These are phyloP conservation scores for Bertia moriformis DNA, from an alignment of 2,329 filamentous ascomycete species.

Conservation along the genomic window DNA sequence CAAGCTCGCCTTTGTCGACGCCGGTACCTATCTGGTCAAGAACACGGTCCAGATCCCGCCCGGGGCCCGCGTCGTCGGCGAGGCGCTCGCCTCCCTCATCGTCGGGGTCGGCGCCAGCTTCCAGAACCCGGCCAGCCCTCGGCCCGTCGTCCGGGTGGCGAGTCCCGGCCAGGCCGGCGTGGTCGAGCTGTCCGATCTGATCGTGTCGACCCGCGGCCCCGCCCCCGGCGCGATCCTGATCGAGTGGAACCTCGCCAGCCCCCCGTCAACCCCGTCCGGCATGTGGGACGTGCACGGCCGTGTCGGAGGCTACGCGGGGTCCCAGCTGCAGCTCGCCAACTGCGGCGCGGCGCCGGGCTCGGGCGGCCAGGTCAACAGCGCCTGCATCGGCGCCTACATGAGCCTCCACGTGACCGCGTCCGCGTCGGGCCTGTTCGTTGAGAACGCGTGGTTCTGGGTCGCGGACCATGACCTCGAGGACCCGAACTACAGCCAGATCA, in stretches of 20 bases:
- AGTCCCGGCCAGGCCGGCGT: conserved; percentile 42
- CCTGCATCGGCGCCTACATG: conserved; percentile 21
- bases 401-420: conserved; percentile 24
- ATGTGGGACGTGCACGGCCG: conserved; percentile 68
- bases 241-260: conserved; percentile 53
- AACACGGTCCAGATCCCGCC: conserved; percentile 34
- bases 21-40: conserved; percentile 42
- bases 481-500: conserved; percentile 27
- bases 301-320: conserved; percentile 58
- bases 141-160: conserved; percentile 55
- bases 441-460: conserved; percentile 35
- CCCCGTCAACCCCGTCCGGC: conserved; percentile 27
- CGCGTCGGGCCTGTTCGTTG: conserved; percentile 23
- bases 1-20: conserved; percentile 6
- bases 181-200: conserved; percentile 59
- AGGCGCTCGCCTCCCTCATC: conserved; percentile 37
- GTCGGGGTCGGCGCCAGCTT: conserved; percentile 41
- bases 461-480: conserved; percentile 37
- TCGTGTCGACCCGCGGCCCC: conserved; percentile 54
- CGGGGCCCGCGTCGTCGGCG: conserved; percentile 41
- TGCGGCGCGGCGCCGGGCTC: conserved; percentile 40
- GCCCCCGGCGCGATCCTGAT: conserved; percentile 56
- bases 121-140: conserved; percentile 38
- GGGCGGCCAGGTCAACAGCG: conserved; percentile 9
- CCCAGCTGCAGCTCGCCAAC: conserved; percentile 49